Conservation (phyloP, 2,329 filamentous ascomycete species). For the Pyrenophora tritici-repentis region DNA sequence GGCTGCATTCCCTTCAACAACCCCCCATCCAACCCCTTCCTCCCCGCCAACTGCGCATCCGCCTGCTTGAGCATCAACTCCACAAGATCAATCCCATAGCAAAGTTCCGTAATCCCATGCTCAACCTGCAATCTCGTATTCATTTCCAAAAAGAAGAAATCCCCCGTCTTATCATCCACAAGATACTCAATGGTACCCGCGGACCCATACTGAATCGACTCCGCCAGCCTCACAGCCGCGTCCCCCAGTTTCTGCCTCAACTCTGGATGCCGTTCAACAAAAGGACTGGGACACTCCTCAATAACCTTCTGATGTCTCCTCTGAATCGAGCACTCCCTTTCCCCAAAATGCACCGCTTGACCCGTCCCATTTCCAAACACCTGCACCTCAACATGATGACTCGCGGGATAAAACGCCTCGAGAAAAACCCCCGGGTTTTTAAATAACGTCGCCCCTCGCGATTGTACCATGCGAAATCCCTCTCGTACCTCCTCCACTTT, state of each 20-base stretch:
- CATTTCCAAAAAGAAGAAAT: conserved; percentile 73
- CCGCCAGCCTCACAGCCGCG: conserved; percentile 70
- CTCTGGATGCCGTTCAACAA: conserved; percentile 55
- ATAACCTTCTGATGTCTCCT: conserved; percentile 88
- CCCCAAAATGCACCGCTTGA: conserved; percentile 80
- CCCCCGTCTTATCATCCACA: conserved; percentile 78
- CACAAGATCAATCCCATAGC: conserved; percentile 60
- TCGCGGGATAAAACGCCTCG: conserved; percentile 45
- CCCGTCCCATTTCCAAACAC: conserved; percentile 84
- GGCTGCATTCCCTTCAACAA: conserved; percentile 52
- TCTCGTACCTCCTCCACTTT: conserved; percentile 44
- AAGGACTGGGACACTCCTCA: conserved; percentile 84
- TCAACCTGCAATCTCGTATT: conserved; percentile 64
- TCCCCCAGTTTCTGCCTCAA: conserved; percentile 67
- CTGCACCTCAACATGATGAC: conserved; percentile 81
- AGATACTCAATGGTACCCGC: conserved; percentile 92
- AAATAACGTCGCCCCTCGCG: conserved; percentile 51
- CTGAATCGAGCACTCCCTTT: conserved; percentile 87
- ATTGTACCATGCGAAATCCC: conserved; percentile 54
- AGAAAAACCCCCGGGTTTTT: conserved; percentile 51
- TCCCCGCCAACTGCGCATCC: conserved; percentile 55
- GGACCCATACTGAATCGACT: conserved; percentile 70
- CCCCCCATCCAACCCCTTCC: conserved; percentile 51
- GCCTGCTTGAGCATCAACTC: conserved; percentile 62
- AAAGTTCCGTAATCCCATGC: conserved; percentile 63